Evolutionary conservation across 768 basidiomycete species (phyloP).

Genomic region (Serendipita vermifera): DNA sequence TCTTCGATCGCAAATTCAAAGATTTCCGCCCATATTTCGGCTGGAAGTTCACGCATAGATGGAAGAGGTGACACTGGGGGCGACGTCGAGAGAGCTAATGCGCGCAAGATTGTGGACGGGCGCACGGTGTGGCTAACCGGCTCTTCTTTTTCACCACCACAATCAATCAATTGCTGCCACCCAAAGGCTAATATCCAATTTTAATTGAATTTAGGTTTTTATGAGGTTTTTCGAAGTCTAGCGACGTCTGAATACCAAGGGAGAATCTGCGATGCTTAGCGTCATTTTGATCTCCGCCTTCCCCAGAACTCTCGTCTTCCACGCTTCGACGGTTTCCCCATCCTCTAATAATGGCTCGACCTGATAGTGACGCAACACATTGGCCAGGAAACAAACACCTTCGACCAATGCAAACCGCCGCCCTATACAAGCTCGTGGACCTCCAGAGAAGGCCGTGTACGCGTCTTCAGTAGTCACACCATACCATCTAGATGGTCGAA

Average conservation of each 20-base stretch:
- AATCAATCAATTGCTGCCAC: no score
- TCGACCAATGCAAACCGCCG: conserved; percentile 36
- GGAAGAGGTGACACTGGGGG: no score
- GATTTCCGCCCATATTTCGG: not conserved
- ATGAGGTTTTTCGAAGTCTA: no score
- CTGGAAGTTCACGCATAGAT: not conserved
- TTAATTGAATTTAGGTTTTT: no score
- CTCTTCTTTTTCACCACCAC: no score
- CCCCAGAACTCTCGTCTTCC: conserved; percentile 19
- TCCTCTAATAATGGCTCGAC: conserved; percentile 32
- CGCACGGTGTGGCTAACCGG: no score
- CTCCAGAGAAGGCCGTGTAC: conserved; percentile 30
- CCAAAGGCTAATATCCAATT: no score
- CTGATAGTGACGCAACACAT: conserved; percentile 40
- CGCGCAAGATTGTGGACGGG: not conserved
- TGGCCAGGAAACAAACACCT: conserved; percentile 31
- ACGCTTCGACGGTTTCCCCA: conserved; percentile 25
- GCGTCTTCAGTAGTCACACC: conserved; percentile 20
- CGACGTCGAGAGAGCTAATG: no score
- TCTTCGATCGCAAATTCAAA: conserved; percentile 8
- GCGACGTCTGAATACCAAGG: no score
- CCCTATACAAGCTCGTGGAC: conserved; percentile 37
- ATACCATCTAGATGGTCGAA: conserved; percentile 40
- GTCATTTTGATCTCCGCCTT: no score
- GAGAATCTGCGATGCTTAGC: no score